Base-by-base conservation (phyloP, 495 filamentous ascomycete genomes). In the Xylaria castorea region DNA sequence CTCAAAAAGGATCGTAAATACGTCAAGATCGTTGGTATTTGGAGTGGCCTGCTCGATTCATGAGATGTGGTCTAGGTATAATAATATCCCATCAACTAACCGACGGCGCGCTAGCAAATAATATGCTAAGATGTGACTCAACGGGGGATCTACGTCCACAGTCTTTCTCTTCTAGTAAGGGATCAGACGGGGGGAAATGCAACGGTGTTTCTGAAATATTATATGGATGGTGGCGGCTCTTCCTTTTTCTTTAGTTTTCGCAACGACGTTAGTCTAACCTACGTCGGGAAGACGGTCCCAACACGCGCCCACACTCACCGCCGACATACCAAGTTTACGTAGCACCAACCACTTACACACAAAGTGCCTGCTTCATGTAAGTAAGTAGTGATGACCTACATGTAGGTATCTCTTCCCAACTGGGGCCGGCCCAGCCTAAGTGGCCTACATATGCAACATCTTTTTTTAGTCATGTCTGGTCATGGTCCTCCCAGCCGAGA, bases 301-400 rank as follows among this genome's bases (percentile, higher is more conserved):
- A 34, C 18, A 71, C 68, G 58, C 68, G 68, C 44, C 12, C 60
- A 57, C 69, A 46, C 61, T 34, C 40, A 55, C 60, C 60, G 66
- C 48, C 66, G 66, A 68, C 48, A 53, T 2, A 67, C 7, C 64
- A 53, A 67, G 18, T 60, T n/a, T 55, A 71, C 69, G 69, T 71
- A 65, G 69, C 69, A 71, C 69, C 69, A 71, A 65, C 60, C 69
- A 71, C 69, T 65, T 55, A 55, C 60, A 71, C 48, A 51, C 22
- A 48, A 20, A 32, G 46, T 48, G 32, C 44, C 51, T 36, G 38
- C 64, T 2, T 51, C 44, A 66, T 53, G 51, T 34, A 42, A 42
- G 38, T 42, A 42, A 42, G 38, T 42, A 34, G 38, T 36, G 57
- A 70, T 70, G 36, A 64, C 32, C 57, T 63, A 71, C 58, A 40